Conservation (phyloP, 129 eudicot species). For the Deinandra increscens region DNA sequence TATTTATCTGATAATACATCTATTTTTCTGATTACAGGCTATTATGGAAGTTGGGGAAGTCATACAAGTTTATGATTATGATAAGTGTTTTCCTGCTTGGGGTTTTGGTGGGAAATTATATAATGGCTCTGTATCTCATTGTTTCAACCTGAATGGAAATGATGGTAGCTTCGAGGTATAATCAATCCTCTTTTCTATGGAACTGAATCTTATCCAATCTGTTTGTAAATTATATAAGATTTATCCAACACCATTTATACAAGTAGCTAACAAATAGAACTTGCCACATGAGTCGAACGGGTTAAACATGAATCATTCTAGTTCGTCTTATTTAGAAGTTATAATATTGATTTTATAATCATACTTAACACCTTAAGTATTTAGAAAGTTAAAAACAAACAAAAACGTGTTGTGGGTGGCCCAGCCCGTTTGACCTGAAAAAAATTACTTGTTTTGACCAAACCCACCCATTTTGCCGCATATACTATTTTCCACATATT, state of each 20-base stretch:
- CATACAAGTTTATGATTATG: conserved; percentile 90
- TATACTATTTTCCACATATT: background rate
- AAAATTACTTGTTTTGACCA: background rate
- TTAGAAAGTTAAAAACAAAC: background rate
- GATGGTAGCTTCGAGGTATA: conserved; percentile 55
- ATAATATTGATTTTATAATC: background rate
- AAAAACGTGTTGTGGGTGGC: background rate
- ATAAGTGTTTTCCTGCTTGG: conserved; percentile 89
- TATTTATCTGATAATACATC: background rate
- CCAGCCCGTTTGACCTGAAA: background rate
- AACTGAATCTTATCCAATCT: background rate
- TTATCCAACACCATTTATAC: background rate
- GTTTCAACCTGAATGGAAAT: conserved; percentile 79
- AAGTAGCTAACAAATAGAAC: background rate
- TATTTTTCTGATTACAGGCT: conserved; percentile 51
- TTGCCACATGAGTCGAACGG: background rate
- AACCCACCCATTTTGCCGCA: background rate
- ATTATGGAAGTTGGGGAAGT: conserved; percentile 94
- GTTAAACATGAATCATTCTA: background rate
- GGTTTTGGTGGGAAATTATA: conserved; percentile 82
- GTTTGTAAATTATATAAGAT: background rate
- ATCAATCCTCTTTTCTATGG: conserved; percentile 1
- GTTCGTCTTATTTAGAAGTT: background rate
- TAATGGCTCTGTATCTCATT: conserved; percentile 71
- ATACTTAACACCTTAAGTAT: background rate